Base-by-base conservation (phyloP, 2,329 filamentous ascomycete genomes). In the Zymoseptoria ardabiliae region DNA sequence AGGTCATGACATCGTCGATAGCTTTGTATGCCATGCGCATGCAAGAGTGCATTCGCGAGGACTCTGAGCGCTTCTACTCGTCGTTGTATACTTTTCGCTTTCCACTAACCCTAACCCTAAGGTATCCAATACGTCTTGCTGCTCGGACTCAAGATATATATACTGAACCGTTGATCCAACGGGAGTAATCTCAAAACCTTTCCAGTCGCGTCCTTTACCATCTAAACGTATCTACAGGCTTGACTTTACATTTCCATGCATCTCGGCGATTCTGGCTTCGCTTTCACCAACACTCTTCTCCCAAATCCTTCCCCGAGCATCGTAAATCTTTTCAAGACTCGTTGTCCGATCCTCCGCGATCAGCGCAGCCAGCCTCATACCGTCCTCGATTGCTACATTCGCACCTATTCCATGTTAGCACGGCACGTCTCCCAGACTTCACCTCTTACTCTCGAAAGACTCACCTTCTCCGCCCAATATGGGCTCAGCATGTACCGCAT, bases 331-430 rank as follows among this genome's bases (percentile, higher is more conserved):
- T 8, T 56, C 56, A 13, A 66, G 57, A 5, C 61, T 57, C 9
- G 60, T 59, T 20, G 50, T 52, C 2, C 63, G 64, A 4, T 61
- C 28, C 1, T 58, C 53, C 2, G 62, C 64, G 22, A 75, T 69
- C 9, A 66, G 58, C 25, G 69, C 65, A 1, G 72, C 73, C 30
- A 77, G 65, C 30, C 65, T 67, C 7, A 77, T 54, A 0, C 68
- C 74, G 61, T 78, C 75, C 8, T 63, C 58, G 8, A 78, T 76
- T 0, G 75, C 75, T 6, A 63, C 64, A 61, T 77, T 77, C 6
- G 74, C 76, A 4, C 74, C 51, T 53, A 11, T 10, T 30, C 2
- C 22, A 25, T n/a, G 22, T 53, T 30, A 53, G 51, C 51, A 53
- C 8, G 10, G 25, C 11, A 7, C 11, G 4, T 2, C 4, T 7